phyloP scores from a whole-genome alignment of 2,329 filamentous ascomycete genomes.

The Aspergillus ustus region DNA sequence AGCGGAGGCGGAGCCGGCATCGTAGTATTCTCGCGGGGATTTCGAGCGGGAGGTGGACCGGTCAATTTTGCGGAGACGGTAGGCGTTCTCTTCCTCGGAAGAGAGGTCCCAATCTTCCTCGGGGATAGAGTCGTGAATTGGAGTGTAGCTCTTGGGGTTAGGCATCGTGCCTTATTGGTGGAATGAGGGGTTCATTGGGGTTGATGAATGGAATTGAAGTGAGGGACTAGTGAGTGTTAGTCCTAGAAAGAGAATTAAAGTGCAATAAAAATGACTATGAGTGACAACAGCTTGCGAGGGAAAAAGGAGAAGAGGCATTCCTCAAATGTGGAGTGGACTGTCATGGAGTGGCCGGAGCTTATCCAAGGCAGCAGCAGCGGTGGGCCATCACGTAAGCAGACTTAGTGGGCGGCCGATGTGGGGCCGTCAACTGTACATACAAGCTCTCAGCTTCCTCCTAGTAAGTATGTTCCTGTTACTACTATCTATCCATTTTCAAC shows the following conservation, averaged over 20 bases:
- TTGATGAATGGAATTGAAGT: neutral
- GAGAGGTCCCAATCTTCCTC: slow-evolving; percentile 23
- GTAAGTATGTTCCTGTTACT: no score
- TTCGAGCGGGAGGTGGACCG: slow-evolving; percentile 10
- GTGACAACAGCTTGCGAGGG: neutral
- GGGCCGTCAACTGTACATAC: no score
- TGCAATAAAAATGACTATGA: neutral
- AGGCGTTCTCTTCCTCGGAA: slow-evolving; percentile 15
- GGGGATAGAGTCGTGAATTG: slow-evolving; percentile 25
- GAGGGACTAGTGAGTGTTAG: neutral
- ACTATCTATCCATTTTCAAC: no score
- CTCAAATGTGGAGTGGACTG: no score
- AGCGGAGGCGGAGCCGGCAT: slow-evolving; percentile 20
- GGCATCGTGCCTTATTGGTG: slow-evolving; percentile 21
- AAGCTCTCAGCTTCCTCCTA: no score
- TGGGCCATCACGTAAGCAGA: no score
- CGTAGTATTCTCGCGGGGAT: slow-evolving; percentile 11
- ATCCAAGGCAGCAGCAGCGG: no score
- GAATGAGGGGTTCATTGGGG: slow-evolving; percentile 3
- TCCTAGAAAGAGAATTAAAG: neutral
- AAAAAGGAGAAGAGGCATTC: neutral
- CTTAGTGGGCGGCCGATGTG: no score
- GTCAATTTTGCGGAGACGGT: slow-evolving; percentile 23
- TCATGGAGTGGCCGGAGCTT: no score
- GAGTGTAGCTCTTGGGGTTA: slow-evolving; percentile 17